Base-by-base conservation (phyloP, 805 yeast species). In the Wickerhamomyces rabaulensis region DNA sequence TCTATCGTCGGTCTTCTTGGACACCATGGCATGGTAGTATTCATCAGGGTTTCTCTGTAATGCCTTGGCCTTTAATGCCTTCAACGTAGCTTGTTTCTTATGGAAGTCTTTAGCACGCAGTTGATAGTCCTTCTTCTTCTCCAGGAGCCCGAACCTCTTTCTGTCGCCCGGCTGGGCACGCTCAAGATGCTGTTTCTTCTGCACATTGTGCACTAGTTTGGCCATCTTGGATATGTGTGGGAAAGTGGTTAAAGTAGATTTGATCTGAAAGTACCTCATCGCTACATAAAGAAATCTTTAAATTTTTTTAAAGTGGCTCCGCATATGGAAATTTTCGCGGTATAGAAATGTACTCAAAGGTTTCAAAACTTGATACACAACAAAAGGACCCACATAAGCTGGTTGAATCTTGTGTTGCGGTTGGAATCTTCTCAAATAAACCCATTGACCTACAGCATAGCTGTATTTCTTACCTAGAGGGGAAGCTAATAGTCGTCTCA, bases 151-250 rank as follows among this genome's bases (percentile, higher is more conserved):
- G 66, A 76, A 81, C 62, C 78, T 78, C 56, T 79, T 71, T 48
- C 99, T 75, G 40, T 78, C 82, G 41, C 71, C 73, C 1, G 92
- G 86, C 67, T 94, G 99, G 6, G 96, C 78, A 59, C 99, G 80
- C 70, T 94, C 99, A 48, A 90, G 74, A 61, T 94, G 99, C 71
- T 94, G 98, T 62, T 89, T 94, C 73, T 95, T 94, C 66, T 92
- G 97, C 10, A 92, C 83, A 61, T 89, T 87, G 64, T 91, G 97
- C 12, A 86, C 92, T 29, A 86, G 69, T 53, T 84, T 85, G 31
- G 85, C 85, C 95, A 87, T 87, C 16, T 9, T 45, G 9, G 16
- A 8, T 5, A 5, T 20, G 13, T n/a, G 8, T 20, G 25, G 2
- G 6, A n/a, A 3, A 20, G 7, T n/a, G n/a, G 9, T 20, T 36